A percentile compares a stretch with the other conserved stretches of the same genome.
Evolutionary conservation across 2,329 filamentous ascomycete species (phyloP).

Genomic region (Mycogone perniciosa): DNA sequence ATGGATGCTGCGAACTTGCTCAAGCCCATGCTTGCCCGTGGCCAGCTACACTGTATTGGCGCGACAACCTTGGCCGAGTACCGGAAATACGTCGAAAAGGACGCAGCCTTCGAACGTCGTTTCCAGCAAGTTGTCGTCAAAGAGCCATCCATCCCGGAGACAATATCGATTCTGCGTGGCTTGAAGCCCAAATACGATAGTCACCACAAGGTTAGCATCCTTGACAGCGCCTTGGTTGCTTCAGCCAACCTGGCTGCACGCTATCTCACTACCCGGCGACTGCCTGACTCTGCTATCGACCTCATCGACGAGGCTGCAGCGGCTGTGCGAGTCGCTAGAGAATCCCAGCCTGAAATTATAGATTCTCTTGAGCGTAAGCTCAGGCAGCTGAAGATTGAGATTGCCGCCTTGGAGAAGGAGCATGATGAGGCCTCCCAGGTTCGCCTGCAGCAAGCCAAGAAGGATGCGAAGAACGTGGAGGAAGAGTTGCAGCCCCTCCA

Average conservation of each 20-base stretch:
- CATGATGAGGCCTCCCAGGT: constrained; percentile 88
- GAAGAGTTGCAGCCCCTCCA: constrained; percentile 88
- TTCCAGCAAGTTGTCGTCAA: constrained; percentile 98
- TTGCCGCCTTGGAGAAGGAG: constrained; percentile 87
- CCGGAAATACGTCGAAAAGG: constrained; percentile 98
- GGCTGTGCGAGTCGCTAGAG: constrained; percentile 89
- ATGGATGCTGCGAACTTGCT: constrained; percentile 98
- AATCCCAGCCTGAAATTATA: constrained; percentile 93
- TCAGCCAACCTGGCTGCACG: constrained; percentile 87
- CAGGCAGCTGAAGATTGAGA: constrained; percentile 93
- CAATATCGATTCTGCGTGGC: constrained; percentile 95
- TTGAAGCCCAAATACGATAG: constrained; percentile 98
- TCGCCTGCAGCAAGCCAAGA: constrained; percentile 74
- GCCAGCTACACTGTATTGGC: constrained; percentile 95
- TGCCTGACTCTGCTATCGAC: constrained; percentile 95
- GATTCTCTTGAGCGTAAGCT: constrained; percentile 88
- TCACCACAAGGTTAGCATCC: constrained; percentile 94
- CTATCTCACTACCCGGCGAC: constrained; percentile 82
- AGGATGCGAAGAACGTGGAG: constrained; percentile 88
- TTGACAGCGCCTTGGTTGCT: constrained; percentile 86
- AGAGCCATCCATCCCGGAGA: constrained; percentile 82
- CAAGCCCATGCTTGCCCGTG: constrained; percentile 96
- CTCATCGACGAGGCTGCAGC: constrained; percentile 94
- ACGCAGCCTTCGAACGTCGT: constrained; percentile 93
- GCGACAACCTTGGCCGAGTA: constrained; percentile 94